Evolutionary conservation across 106 monocot genomes (phyloP).

Genomic region (Phalaenopsis aphrodite): DNA sequence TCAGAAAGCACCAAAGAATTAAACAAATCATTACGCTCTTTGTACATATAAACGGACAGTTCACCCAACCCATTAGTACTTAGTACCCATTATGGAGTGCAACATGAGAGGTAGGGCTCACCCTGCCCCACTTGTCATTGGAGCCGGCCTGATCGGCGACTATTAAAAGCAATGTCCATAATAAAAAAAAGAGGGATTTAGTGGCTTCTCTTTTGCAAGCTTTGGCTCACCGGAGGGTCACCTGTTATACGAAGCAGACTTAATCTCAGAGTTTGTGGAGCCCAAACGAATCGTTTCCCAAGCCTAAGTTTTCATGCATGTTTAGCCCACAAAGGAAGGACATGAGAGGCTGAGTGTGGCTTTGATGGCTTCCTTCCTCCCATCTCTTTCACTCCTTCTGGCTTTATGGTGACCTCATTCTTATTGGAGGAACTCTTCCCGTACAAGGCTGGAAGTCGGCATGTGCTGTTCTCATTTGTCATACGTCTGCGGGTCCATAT

Average conservation of each 20-base stretch:
- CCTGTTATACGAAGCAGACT: background rate
- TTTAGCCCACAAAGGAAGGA: background rate
- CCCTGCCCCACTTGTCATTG: no score
- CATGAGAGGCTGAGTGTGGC: background rate
- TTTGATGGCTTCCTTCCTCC: background rate
- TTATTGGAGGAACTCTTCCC: background rate
- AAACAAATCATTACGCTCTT: no score
- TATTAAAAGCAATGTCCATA: background rate
- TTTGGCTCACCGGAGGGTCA: background rate
- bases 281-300: no score
- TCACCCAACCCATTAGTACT: no score
- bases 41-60: no score
- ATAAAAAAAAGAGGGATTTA: background rate
- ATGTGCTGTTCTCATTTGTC: background rate
- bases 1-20: no score
- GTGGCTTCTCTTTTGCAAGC: background rate
- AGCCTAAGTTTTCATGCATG: background rate
- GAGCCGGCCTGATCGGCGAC: no score
- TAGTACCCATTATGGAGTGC: no score
- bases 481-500: background rate
- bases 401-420: background rate
- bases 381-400: background rate
- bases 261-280: background rate
- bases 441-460: background rate
- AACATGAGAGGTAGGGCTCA: no score